Evolutionary conservation across 139 green algal genomes (phyloP).

Genomic region (Coccomyxa sp.): DNA sequence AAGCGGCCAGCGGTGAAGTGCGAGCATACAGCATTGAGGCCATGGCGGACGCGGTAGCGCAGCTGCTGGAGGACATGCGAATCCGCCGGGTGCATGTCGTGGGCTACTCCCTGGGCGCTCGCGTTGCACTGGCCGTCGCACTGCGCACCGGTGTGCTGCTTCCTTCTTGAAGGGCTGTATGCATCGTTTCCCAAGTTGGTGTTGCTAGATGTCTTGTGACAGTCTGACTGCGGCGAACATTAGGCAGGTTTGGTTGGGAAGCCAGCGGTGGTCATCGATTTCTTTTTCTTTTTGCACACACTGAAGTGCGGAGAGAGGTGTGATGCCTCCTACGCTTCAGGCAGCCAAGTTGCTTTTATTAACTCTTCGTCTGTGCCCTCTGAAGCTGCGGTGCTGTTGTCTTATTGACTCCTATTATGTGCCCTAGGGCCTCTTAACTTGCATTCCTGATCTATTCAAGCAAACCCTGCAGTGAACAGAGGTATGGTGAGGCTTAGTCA

Average conservation of each 20-base stretch:
- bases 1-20: not conserved
- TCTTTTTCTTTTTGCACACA: not conserved
- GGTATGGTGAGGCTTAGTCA: not conserved
- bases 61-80: conserved; percentile 18
- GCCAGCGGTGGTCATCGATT: not conserved
- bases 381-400: too few species aligned
- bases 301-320: too few species aligned
- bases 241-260: not conserved
- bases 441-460: not conserved
- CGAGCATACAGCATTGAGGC: conserved; percentile 30
- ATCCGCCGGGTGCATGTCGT: conserved; percentile 42
- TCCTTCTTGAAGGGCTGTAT: not conserved
- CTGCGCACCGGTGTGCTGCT: conserved; percentile 14
- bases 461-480: not conserved
- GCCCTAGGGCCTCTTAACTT: too few species aligned
- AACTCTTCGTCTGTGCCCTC: too few species aligned
- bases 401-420: too few species aligned
- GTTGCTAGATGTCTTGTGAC: not conserved
- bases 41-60: conserved; percentile 28
- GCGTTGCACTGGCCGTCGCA: conserved; percentile 57
- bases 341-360: too few species aligned
- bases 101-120: conserved; percentile 79
- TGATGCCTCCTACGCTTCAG: too few species aligned
- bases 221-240: too few species aligned
- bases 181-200: too few species aligned